Percentiles rank a stretch among this genome's conserved stretches.
phyloP scores from a whole-genome alignment of 225 moss, liverwort and hornwort genomes.

The Neckera pumila region DNA sequence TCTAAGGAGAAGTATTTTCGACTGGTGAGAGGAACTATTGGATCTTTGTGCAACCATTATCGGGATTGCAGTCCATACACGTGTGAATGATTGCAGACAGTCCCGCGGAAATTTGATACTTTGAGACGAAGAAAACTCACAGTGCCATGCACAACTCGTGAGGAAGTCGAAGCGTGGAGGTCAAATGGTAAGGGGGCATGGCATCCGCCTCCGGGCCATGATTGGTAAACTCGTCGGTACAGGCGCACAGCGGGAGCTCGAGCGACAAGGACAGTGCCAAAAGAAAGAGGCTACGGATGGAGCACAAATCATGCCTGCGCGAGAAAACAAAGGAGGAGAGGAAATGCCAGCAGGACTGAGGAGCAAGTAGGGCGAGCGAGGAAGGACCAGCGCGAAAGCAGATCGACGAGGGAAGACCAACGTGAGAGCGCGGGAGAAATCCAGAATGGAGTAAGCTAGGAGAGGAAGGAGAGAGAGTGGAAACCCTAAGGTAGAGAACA shows the following conservation, averaged over 20 bases:
- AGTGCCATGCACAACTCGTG: slow-evolving; percentile 38
- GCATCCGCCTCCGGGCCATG: slow-evolving; percentile 13
- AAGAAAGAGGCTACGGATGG: not conserved
- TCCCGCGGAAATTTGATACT: not conserved
- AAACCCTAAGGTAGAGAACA: not conserved
- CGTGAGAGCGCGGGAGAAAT: not conserved
- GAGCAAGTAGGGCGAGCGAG: not conserved
- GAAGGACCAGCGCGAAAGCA: not conserved
- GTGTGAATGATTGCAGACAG: not conserved
- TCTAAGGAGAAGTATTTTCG: not conserved
- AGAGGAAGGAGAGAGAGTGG: not conserved
- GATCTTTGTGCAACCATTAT: not conserved
- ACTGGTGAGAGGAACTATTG: not conserved
- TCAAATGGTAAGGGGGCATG: slow-evolving; percentile 6
- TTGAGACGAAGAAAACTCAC: slow-evolving; percentile 7
- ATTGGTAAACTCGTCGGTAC: not conserved
- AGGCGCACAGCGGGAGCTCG: not conserved
- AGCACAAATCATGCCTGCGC: slow-evolving; percentile 16
- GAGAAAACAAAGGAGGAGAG: not conserved
- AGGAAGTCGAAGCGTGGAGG: not conserved
- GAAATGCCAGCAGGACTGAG: not conserved
- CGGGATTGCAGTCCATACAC: not conserved
- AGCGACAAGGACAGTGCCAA: not conserved
- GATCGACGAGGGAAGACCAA: not conserved
- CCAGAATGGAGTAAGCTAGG: not conserved